phyloP scores from a whole-genome alignment of 108 stramenopile genomes.

The Cyclotella sp. region DNA sequence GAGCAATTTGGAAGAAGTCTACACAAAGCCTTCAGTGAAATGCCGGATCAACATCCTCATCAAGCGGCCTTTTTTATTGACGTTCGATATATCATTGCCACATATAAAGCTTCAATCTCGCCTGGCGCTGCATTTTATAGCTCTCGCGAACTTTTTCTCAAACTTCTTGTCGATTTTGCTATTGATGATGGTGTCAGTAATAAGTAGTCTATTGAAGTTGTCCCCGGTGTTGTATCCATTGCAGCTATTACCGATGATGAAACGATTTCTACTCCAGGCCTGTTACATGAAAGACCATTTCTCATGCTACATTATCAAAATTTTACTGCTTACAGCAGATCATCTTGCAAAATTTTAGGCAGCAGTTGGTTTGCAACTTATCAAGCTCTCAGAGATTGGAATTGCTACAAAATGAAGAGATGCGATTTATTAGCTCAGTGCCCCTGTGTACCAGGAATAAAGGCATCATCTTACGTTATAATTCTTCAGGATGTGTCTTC shows the following conservation, averaged over 20 bases:
- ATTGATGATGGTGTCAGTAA: neutral
- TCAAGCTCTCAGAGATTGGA: slow-evolving; percentile 15
- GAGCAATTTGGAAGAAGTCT: slow-evolving; percentile 19
- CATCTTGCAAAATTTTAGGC: slow-evolving; percentile 23
- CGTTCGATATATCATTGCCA: slow-evolving; percentile 25
- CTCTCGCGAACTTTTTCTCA: slow-evolving; percentile 23
- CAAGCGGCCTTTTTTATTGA: slow-evolving; percentile 12
- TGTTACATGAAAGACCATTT: slow-evolving; percentile 5
- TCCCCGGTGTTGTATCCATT: slow-evolving; percentile 30
- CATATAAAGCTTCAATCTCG: slow-evolving; percentile 21
- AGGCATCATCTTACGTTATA: neutral
- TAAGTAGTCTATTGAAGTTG: slow-evolving; percentile 4
- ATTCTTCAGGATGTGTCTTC: slow-evolving; percentile 16
- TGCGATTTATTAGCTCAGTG: neutral
- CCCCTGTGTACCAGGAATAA: neutral
- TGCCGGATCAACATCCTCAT: neutral
- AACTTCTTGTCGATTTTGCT: slow-evolving; percentile 27
- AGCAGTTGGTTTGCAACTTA: slow-evolving; percentile 24
- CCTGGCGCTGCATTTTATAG: slow-evolving; percentile 26
- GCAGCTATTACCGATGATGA: slow-evolving; percentile 26
- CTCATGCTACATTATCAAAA: neutral
- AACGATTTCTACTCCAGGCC: slow-evolving; percentile 14
- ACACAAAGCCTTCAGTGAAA: slow-evolving; percentile 12
- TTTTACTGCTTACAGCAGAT: slow-evolving; percentile 4
- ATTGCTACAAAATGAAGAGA: slow-evolving; percentile 26